Base-by-base conservation (phyloP, 2,329 filamentous ascomycete species). In the Botrytis fabae region DNA sequence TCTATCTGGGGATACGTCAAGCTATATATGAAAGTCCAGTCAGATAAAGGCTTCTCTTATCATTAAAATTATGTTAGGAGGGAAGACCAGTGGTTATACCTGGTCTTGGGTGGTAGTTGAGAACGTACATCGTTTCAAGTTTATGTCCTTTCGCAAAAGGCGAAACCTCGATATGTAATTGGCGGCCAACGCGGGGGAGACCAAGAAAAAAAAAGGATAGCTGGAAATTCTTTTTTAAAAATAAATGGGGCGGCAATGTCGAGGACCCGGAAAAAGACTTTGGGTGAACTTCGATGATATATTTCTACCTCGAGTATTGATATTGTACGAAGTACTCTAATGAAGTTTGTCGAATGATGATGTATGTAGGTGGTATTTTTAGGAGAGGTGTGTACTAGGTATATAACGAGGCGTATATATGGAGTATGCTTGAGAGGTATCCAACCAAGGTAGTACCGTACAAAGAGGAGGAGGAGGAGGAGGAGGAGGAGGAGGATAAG, bases 81-180 rank as follows among this genome's bases (percentile, higher is more conserved):
- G 46, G 46, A 40, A 70, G 59, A 59, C 22, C 28, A 32, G 28
- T 68, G 63, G 63, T 59, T 72, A 48, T 66, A 59, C 61, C 60
- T 71, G 48, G 46, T 44, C 38, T 42, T 42, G 40, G 62, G 22
- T 51, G 42, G 51, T 60, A 48, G 32, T 69, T 68, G 42, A 60
- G 51, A 72, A 72, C 70, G 42, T 42, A 60, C 70, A 28, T 60
- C 64, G 70, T 72, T 72, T 72, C 70, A 72, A 72, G 63, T 69
- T 72, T 57, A 72, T 72, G 40, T 61, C 57, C 25, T 59, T 72
- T 61, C 51, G 40, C 62, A 60, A 63, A 42, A 72, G 38, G 28
- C 70, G 70, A 72, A 72, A 72, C 70, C 70, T 69, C 12, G 51
- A 68, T 54, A 60, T 72, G 54, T 38, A 35, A 42, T 57, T 68